phyloP scores from a whole-genome alignment of 257 asterid species.

The Craterostigma plantagineum region DNA sequence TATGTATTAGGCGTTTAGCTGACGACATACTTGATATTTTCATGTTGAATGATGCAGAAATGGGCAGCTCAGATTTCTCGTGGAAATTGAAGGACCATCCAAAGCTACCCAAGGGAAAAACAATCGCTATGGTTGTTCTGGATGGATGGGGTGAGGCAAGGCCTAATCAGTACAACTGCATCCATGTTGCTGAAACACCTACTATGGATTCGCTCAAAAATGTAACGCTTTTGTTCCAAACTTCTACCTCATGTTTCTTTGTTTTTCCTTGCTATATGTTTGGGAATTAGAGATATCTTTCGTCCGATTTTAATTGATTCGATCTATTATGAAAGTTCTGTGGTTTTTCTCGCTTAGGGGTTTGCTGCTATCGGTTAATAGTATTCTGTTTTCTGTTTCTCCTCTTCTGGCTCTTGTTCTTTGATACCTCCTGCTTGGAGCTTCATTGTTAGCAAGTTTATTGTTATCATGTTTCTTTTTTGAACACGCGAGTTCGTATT shows the following conservation, averaged over 20 bases:
- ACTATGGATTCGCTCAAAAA: slow-evolving; percentile 88
- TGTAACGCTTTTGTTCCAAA: slow-evolving; percentile 16
- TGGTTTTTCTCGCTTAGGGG: too few species aligned
- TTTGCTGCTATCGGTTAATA: too few species aligned
- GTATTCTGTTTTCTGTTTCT: too few species aligned
- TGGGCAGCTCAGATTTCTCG: slow-evolving; percentile 16
- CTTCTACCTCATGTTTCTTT: not conserved
- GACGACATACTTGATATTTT: not conserved
- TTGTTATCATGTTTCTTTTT: not conserved
- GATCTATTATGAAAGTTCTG: too few species aligned
- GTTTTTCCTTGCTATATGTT: too few species aligned
- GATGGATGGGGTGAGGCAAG: slow-evolving; percentile 99
- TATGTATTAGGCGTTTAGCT: not conserved
- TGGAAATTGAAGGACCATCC: slow-evolving; percentile 88
- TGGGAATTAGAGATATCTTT: too few species aligned
- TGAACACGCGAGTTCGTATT: not conserved
- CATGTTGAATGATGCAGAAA: not conserved
- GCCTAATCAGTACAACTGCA: slow-evolving; percentile 71
- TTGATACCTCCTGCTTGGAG: too few species aligned
- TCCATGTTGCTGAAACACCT: slow-evolving; percentile 91
- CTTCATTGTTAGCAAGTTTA: too few species aligned
- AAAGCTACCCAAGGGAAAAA: slow-evolving; percentile 70
- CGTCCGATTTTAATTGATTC: too few species aligned
- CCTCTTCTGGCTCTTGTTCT: not conserved
- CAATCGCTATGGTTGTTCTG: slow-evolving; percentile 63